phyloP scores from a whole-genome alignment of 2,329 filamentous ascomycete species.

The Chalaropsis thielavioides region DNA sequence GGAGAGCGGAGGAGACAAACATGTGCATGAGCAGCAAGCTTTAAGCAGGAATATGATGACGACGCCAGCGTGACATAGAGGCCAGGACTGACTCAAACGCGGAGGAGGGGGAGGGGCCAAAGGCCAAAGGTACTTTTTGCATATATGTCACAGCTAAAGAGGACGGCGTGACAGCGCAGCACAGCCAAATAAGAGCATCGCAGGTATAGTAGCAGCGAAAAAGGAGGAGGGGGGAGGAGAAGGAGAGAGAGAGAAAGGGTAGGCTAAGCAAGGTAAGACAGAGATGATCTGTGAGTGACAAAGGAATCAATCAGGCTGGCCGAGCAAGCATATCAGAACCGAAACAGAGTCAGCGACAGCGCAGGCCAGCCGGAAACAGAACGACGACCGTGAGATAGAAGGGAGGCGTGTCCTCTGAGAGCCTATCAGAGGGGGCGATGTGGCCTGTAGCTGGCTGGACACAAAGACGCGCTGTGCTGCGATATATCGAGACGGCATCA shows the following conservation, averaged over 20 bases:
- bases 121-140: not conserved
- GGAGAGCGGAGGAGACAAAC: not conserved
- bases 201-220: slow-evolving; percentile 1
- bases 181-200: not conserved
- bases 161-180: not conserved
- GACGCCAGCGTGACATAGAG: not conserved
- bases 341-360: not conserved
- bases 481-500: not conserved
- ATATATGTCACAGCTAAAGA: not conserved
- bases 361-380: not conserved
- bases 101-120: not conserved
- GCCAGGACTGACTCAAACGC: not conserved
- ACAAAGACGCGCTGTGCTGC: not conserved
- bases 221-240: not conserved
- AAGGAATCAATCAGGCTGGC: not conserved
- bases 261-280: not conserved
- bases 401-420: too few species aligned
- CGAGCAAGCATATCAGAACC: not conserved
- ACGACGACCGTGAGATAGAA: not conserved
- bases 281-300: not conserved
- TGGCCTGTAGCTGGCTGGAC: too few species aligned
- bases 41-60: slow-evolving; percentile 1
- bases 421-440: too few species aligned
- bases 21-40: not conserved
- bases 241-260: not conserved